Evolutionary conservation across 2,329 filamentous ascomycete genomes (phyloP), one percentile per base, ranked within the genome.

Genomic region (Calonectria pseudoreteaudii): DNA sequence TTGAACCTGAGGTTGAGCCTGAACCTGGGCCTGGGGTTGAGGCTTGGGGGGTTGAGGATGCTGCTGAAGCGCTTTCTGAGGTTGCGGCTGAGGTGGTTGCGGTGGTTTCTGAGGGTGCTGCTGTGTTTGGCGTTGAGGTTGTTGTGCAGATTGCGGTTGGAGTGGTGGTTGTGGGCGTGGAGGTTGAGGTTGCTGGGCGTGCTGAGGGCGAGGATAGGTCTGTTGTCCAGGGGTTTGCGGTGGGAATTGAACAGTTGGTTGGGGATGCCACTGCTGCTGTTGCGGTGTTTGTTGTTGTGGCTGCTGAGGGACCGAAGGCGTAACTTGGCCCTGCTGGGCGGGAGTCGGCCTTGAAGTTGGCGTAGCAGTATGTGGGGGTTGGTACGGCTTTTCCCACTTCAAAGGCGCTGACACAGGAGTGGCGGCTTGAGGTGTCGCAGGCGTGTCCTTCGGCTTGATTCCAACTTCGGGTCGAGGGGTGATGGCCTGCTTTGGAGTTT

Each of bases 321-420:
- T 72, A 50, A 78, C 73, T 65, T 79, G 73, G 18, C 73, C 79
- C 64, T 80, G 77, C 28, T 76, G 74, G 50, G 76, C 60, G 11
- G 77, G 75, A 38, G 81, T 78, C 26, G 80, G 82, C 14, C 81
- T 77, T 41, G 80, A 69, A 26, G 79, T 72, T 8, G 80, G 80
- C 10, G 78, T 74, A 28, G 80, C 80, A 53, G 77, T 31, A 14
- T 80, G 80, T 3, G 81, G 81, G 52, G 84, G 85, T 69, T 85
- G 84, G 73, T 86, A 85, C 14, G 85, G 84, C 76, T 84, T 85
- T 76, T 86, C 85, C 85, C 85, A 86, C 69, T 86, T 86, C 23
- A 86, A 72, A 44, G 78, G 73, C 9, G 81, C 80, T 28, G 79
- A 78, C 47, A 76, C 76, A 38, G 80, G 78, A 9, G 80, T 75